These are phyloP conservation scores for Penicillium sp. DNA, from an alignment of 2,329 filamentous ascomycete genomes.

Conservation along the genomic window DNA sequence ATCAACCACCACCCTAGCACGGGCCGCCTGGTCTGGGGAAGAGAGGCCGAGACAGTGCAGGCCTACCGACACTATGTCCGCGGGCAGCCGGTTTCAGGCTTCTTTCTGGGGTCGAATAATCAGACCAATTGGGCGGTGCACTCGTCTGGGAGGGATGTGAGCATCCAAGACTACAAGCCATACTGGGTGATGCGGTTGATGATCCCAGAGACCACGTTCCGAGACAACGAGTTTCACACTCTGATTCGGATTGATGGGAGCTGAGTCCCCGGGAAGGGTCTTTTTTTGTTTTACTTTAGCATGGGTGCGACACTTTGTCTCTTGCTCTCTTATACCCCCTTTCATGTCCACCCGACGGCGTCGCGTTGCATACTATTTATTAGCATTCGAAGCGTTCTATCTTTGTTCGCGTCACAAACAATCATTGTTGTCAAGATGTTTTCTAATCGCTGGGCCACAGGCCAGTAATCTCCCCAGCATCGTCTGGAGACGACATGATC, in stretches of 20 bases:
- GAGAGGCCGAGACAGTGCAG: conserved; percentile 1
- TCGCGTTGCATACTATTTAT: not conserved
- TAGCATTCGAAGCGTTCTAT: not conserved
- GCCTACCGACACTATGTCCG: conserved; percentile 7
- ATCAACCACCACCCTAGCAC: conserved; percentile 10
- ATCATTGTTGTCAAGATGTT: not conserved
- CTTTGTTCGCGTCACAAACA: not conserved
- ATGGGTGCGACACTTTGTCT: not conserved
- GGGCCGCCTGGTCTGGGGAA: conserved; percentile 15
- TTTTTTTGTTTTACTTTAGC: not conserved
- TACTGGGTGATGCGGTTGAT: conserved; percentile 16
- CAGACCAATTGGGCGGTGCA: conserved; percentile 7
- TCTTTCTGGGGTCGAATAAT: conserved; percentile 13
- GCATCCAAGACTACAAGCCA: conserved; percentile 1
- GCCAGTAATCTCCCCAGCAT: no score
- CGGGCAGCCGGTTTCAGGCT: not conserved
- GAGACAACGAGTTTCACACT: conserved; percentile 6
- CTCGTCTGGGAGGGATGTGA: conserved; percentile 13
- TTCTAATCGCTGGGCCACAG: no score
- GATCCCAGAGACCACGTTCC: not conserved
- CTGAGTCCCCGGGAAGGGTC: not conserved
- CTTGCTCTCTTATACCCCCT: not conserved
- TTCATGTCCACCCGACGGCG: not conserved
- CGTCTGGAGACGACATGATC: no score
- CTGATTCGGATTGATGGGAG: conserved; percentile 13